These are phyloP conservation scores for Suhomyces yuchorum DNA, from an alignment of 1,139 yeast species.

Conservation along the genomic window DNA sequence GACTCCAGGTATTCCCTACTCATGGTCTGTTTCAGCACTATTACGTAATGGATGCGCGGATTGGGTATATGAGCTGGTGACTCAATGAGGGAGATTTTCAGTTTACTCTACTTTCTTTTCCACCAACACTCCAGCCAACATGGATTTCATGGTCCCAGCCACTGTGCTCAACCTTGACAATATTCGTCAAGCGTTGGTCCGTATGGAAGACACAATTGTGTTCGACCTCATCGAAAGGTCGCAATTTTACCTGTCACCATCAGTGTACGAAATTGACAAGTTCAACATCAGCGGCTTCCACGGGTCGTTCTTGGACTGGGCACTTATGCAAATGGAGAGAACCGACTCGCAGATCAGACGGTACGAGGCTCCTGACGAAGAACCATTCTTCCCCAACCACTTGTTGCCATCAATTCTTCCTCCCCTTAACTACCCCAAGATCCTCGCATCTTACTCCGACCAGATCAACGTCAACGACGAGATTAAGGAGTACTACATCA, in stretches of 20 bases:
- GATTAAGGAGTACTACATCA: slow-evolving; percentile 67
- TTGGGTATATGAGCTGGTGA: slow-evolving; percentile 1
- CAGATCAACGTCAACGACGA: slow-evolving; percentile 76
- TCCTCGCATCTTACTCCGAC: slow-evolving; percentile 71
- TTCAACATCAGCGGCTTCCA: slow-evolving; percentile 66
- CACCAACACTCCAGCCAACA: slow-evolving; percentile 23
- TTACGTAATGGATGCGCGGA: slow-evolving; percentile 1
- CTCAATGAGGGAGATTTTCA: not conserved
- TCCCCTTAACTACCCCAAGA: slow-evolving; percentile 71
- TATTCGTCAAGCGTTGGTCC: slow-evolving; percentile 79
- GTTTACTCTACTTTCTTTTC: not conserved
- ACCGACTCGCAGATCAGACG: slow-evolving; percentile 85
- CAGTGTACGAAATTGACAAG: slow-evolving; percentile 66
- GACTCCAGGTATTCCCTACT: no score
- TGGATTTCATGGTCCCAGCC: slow-evolving; percentile 87
- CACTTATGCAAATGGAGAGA: slow-evolving; percentile 71
- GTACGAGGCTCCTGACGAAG: slow-evolving; percentile 92
- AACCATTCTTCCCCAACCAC: slow-evolving; percentile 80
- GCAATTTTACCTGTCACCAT: slow-evolving; percentile 75
- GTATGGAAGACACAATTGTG: slow-evolving; percentile 96
- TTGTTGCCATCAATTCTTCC: slow-evolving; percentile 75
- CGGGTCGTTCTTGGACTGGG: slow-evolving; percentile 88
- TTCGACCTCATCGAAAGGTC: slow-evolving; percentile 92
- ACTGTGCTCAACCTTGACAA: slow-evolving; percentile 79
- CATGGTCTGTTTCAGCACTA: not conserved